Evolutionary conservation across 2,329 filamentous ascomycete species (phyloP).

Genomic region (Pleomassaria siparia): DNA sequence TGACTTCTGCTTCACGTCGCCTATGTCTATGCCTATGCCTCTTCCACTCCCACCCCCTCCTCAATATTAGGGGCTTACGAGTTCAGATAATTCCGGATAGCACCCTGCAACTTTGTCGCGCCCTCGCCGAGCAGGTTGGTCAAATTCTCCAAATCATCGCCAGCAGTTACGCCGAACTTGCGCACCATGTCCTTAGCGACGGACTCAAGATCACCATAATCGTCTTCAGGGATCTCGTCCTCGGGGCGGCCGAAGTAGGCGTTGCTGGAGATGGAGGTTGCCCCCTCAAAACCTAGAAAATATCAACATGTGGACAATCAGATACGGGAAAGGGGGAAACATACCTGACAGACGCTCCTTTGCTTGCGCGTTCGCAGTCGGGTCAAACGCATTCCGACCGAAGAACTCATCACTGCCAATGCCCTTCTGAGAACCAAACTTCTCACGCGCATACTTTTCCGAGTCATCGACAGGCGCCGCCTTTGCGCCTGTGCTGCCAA

Average conservation of each 20-base stretch:
- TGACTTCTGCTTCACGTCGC: neutral
- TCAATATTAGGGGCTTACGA: conserved; percentile 26
- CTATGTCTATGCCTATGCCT: neutral
- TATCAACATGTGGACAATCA: neutral
- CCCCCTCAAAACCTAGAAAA: conserved; percentile 77
- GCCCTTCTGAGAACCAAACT: conserved; percentile 90
- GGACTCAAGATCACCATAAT: conserved; percentile 87
- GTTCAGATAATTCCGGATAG: conserved; percentile 44
- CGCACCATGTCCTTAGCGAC: conserved; percentile 95
- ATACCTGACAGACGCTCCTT: conserved; percentile 73
- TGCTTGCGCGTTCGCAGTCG: conserved; percentile 77
- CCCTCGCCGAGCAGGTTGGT: conserved; percentile 82
- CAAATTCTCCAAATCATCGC: conserved; percentile 92
- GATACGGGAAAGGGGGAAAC: neutral
- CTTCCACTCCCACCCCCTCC: neutral
- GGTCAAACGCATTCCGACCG: conserved; percentile 83
- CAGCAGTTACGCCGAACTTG: conserved; percentile 92
- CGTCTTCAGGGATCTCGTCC: conserved; percentile 69
- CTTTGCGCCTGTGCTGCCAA: conserved; percentile 79
- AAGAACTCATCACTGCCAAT: conserved; percentile 99
- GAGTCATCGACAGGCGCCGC: conserved; percentile 67
- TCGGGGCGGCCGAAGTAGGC: conserved; percentile 96
- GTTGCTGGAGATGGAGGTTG: conserved; percentile 89
- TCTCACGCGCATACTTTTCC: conserved; percentile 78
- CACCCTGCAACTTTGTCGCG: conserved; percentile 74